A percentile compares a stretch with the other conserved stretches of the same genome.
These are phyloP conservation scores for Cordia subcordata DNA, from an alignment of 257 asterid genomes.

Conservation along the genomic window DNA sequence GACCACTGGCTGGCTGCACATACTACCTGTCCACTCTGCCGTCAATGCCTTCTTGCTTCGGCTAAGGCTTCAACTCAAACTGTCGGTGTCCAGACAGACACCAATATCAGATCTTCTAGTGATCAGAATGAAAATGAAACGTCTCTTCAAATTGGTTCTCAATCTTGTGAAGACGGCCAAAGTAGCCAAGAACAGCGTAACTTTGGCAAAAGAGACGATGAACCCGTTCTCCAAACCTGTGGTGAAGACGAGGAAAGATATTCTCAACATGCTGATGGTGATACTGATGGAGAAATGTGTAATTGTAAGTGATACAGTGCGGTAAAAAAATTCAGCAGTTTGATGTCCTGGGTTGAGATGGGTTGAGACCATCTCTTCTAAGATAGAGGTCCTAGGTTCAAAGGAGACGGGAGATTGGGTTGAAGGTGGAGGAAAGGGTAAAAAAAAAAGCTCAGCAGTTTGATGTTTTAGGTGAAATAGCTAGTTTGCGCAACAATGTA, in stretches of 20 bases:
- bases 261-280: slow-evolving; percentile 6
- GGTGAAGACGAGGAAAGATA: slow-evolving; percentile 16
- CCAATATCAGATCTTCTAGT: slow-evolving; percentile 9
- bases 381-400: too few species aligned
- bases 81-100: slow-evolving; percentile 16
- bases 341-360: not conserved
- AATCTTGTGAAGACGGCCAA: slow-evolving; percentile 5
- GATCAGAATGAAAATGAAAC: slow-evolving; percentile 15
- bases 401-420: too few species aligned
- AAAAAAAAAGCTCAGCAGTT: not conserved
- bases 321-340: not conserved
- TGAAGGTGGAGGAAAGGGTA: too few species aligned
- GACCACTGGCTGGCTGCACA: slow-evolving; percentile 74
- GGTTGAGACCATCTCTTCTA: too few species aligned
- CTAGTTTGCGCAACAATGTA: too few species aligned
- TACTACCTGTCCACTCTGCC: slow-evolving; percentile 84
- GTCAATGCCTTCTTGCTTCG: slow-evolving; percentile 57
- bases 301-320: not conserved
- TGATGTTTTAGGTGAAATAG: not conserved
- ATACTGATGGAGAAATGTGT: not conserved
- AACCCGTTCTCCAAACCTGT: slow-evolving; percentile 5
- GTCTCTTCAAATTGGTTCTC: slow-evolving; percentile 4
- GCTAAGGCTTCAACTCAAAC: slow-evolving; percentile 20
- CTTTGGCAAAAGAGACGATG: slow-evolving; percentile 11
- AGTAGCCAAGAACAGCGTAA: slow-evolving; percentile 23